phyloP scores from a whole-genome alignment of 169 alveolate genomes.

The Plasmodium berghei region DNA sequence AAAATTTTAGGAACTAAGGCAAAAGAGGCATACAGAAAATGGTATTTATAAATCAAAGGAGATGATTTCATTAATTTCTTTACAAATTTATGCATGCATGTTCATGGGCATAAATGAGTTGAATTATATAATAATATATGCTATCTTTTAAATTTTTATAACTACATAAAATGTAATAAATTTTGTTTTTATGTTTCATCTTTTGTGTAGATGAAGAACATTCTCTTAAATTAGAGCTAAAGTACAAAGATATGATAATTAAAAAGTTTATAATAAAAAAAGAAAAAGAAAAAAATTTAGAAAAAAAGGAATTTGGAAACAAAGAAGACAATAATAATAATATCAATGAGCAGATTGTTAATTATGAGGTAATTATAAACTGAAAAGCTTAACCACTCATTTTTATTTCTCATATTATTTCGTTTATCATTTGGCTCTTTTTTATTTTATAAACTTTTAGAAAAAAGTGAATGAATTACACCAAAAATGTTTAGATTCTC shows the following conservation, averaged over 20 bases:
- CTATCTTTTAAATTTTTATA: neutral
- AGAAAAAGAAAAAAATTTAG: neutral
- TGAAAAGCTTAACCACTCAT: neutral
- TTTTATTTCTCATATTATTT: neutral
- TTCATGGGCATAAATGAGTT: neutral
- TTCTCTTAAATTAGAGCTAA: constrained; percentile 47
- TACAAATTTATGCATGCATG: neutral
- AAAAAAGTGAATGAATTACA: constrained; percentile 58
- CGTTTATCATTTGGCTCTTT: neutral
- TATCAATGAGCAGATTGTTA: neutral
- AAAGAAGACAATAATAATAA: neutral
- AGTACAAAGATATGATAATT: constrained; percentile 71
- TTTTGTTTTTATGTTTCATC: neutral
- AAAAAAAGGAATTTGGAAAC: neutral
- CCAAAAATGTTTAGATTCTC: constrained; percentile 42
- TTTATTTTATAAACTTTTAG: constrained; percentile 22
- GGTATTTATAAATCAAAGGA: neutral
- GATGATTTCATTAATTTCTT: neutral
- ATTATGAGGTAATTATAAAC: constrained; percentile 10
- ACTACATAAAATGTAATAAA: neutral
- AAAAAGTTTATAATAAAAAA: constrained; percentile 37
- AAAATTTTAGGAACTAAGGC: constrained; percentile 1
- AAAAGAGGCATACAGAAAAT: constrained; percentile 5
- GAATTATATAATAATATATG: too few species aligned
- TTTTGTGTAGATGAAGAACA: constrained; percentile 31